Evolutionary conservation across 1,284 basidiomycete species (phyloP).

Genomic region (Ganoderma lingzhi): DNA sequence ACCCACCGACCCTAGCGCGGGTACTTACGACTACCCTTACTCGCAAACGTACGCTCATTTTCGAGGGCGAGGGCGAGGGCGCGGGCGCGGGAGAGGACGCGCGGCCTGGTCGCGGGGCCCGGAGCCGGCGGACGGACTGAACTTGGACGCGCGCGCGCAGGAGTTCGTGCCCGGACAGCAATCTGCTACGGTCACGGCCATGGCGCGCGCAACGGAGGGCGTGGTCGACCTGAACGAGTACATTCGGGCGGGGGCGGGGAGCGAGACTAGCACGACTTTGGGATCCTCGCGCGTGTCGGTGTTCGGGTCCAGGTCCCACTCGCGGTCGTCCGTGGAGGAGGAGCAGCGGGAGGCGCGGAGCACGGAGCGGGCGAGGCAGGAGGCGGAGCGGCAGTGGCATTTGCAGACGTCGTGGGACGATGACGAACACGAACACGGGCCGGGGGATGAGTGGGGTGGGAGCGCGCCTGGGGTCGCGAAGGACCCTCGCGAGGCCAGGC

Average conservation of each 20-base stretch:
- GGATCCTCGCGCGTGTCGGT: background rate
- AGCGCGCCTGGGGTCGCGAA: background rate
- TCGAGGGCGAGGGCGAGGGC: background rate
- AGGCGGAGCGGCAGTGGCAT: slow-evolving; percentile 6
- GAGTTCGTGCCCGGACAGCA: slow-evolving; percentile 6
- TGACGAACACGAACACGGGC: background rate
- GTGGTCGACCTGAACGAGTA: slow-evolving; percentile 13
- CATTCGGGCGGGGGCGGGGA: background rate
- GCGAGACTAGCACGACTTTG: background rate
- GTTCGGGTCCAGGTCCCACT: background rate
- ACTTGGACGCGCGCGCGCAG: slow-evolving; percentile 5
- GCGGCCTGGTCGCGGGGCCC: too few species aligned
- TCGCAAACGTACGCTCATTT: background rate
- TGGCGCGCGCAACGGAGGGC: background rate
- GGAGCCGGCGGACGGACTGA: background rate
- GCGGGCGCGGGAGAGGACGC: background rate
- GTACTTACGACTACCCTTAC: background rate
- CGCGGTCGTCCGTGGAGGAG: background rate
- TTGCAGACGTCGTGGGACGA: slow-evolving; percentile 3
- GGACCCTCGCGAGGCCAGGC: background rate
- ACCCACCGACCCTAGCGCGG: background rate
- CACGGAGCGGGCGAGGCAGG: background rate
- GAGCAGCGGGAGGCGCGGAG: background rate
- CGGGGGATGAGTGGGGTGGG: background rate
- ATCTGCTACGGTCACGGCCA: background rate